Conservation (phyloP, 306 rosid species). For the Senna tora region DNA sequence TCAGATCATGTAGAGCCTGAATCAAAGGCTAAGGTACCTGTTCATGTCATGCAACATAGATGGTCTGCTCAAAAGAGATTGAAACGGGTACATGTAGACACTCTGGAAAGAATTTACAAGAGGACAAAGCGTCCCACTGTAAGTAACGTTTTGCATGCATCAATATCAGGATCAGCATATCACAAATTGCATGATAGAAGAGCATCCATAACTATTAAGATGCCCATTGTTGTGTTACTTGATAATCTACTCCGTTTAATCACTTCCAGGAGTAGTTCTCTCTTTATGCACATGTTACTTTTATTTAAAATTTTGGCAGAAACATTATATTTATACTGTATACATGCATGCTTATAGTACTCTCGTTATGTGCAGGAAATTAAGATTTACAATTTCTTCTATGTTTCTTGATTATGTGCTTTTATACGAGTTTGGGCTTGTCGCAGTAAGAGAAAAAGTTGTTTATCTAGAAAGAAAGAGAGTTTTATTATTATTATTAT, state of each 20-base stretch:
- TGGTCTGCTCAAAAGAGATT: constrained; percentile 79
- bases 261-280: not conserved
- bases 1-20: constrained; percentile 40
- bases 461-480: too few species aligned
- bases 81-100: constrained; percentile 76
- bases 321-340: not conserved
- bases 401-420: too few species aligned
- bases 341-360: constrained; percentile 8
- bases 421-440: too few species aligned
- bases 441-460: too few species aligned
- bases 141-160: constrained; percentile 48
- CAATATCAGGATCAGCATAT: not conserved
- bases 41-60: constrained; percentile 68
- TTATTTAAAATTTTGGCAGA: not conserved
- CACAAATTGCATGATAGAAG: constrained; percentile 22
- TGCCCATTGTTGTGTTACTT: not conserved
- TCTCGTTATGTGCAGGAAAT: constrained; percentile 8
- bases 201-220: not conserved
- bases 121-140: constrained; percentile 94
- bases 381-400: too few species aligned
- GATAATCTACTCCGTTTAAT: constrained; percentile 3
- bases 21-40: constrained; percentile 51
- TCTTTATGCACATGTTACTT: not conserved
- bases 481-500: too few species aligned
- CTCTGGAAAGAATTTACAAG: constrained; percentile 74